Percentiles rank a stretch among this genome's conserved stretches.
Conservation (phyloP, 768 basidiomycete genomes). For the Leccinum rimulosum region DNA sequence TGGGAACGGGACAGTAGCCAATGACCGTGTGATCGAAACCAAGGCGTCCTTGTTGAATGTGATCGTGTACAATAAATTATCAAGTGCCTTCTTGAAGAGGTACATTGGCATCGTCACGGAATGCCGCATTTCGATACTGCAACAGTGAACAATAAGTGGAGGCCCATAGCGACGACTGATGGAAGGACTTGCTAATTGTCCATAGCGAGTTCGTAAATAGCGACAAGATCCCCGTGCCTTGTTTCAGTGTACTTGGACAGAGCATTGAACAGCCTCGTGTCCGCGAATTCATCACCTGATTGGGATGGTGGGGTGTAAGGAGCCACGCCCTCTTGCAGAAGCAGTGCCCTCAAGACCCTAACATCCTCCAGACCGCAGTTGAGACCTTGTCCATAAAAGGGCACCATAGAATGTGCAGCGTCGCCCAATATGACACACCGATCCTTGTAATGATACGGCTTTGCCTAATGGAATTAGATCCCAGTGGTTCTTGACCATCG, state of each 20-base stretch:
- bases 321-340: conserved; percentile 68
- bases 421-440: conserved; percentile 88
- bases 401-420: conserved; percentile 98
- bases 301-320: conserved; percentile 36
- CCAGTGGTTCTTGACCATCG: conserved; percentile 15
- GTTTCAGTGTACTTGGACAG: conserved; percentile 76
- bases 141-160: conserved; percentile 23
- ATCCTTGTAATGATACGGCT: conserved; percentile 89
- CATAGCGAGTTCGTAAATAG: conserved; percentile 92
- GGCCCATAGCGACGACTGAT: conserved; percentile 25
- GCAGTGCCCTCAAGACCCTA: conserved; percentile 74
- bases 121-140: conserved; percentile 92
- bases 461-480: conserved; percentile 48
- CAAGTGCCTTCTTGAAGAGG: conserved; percentile 74
- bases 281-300: conserved; percentile 36
- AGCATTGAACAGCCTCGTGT: conserved; percentile 60
- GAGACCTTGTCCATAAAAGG: conserved; percentile 95
- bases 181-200: conserved; percentile 82
- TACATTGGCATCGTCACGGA: conserved; percentile 81
- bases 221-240: conserved; percentile 84
- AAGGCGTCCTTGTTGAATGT: conserved; percentile 50
- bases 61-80: conserved; percentile 68
- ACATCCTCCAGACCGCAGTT: conserved; percentile 99
- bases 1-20: conserved; percentile 58
- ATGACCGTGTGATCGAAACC: conserved; percentile 42